Conservation (phyloP, 345 rosid species). For the Hibiscus trionum region DNA sequence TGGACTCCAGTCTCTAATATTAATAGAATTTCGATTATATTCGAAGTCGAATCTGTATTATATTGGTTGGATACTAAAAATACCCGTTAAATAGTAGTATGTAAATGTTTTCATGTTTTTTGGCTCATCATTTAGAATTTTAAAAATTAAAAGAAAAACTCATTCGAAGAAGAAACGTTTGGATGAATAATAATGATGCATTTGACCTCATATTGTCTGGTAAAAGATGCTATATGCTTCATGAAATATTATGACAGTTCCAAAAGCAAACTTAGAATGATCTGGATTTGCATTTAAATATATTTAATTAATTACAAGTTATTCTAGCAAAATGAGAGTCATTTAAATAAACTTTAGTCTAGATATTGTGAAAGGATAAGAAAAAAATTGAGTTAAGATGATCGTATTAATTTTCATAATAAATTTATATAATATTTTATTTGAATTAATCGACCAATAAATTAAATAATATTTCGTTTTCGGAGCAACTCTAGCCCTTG, state of each 20-base stretch:
- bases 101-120: background rate
- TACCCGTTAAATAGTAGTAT: background rate
- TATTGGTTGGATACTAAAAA: background rate
- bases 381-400: too few relatives aligned
- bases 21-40: background rate
- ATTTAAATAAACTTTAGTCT: too few relatives aligned
- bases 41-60: background rate
- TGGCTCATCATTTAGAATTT: background rate
- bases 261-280: background rate
- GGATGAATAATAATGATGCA: background rate
- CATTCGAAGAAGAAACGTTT: background rate
- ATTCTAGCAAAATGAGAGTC: too few relatives aligned
- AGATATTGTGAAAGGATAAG: too few relatives aligned
- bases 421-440: too few relatives aligned
- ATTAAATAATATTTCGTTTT: background rate
- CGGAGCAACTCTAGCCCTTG: background rate
- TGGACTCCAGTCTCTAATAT: too few relatives aligned
- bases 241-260: conserved; percentile 4
- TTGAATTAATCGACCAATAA: too few relatives aligned
- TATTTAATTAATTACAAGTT: background rate
- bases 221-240: conserved; percentile 1
- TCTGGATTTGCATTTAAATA: background rate
- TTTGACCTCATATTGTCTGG: conserved; percentile 5
- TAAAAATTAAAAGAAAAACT: background rate
- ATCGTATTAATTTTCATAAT: too few relatives aligned